Evolutionary conservation across 2,329 filamentous ascomycete genomes (phyloP).

Genomic region (Pseudocercospora macadamiae): DNA sequence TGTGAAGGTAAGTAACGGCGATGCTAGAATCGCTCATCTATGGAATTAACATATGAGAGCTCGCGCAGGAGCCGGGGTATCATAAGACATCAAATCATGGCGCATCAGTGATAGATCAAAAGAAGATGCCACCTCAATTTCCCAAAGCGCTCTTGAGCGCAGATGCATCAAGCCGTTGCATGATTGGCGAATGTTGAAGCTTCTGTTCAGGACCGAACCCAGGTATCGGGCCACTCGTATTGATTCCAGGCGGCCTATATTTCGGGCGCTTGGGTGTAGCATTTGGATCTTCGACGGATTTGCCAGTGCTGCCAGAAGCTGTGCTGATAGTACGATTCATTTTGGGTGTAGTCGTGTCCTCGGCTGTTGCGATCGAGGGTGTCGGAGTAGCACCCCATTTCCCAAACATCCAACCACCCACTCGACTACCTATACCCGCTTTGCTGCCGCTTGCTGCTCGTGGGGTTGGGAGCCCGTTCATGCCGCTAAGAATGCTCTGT

Average conservation of each 20-base stretch:
- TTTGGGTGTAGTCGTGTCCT: constrained; percentile 16
- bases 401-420: constrained; percentile 68
- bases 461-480: constrained; percentile 30
- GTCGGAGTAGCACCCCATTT: constrained; percentile 62
- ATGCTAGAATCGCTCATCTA: no score
- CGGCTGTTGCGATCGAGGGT: constrained; percentile 30
- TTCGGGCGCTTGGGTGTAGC: constrained; percentile 43
- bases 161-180: constrained; percentile 61
- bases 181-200: constrained; percentile 57
- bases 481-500: constrained; percentile 37
- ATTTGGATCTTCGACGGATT: constrained; percentile 32
- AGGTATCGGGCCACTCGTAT: constrained; percentile 74
- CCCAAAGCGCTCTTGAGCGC: constrained; percentile 52
- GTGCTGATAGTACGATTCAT: constrained; percentile 20
- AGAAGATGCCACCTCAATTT: constrained; percentile 6
- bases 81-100: constrained; percentile 6
- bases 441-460: constrained; percentile 13
- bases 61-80: constrained; percentile 17
- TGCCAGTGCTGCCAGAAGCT: constrained; percentile 25
- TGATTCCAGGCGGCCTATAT: constrained; percentile 66
- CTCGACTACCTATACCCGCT: constrained; percentile 51
- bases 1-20: no score
- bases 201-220: constrained; percentile 66
- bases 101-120: background rate
- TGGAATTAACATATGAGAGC: constrained; percentile 5